phyloP scores from a whole-genome alignment of 192 early-diverging fungal genomes.

The Coemansia sp. region DNA sequence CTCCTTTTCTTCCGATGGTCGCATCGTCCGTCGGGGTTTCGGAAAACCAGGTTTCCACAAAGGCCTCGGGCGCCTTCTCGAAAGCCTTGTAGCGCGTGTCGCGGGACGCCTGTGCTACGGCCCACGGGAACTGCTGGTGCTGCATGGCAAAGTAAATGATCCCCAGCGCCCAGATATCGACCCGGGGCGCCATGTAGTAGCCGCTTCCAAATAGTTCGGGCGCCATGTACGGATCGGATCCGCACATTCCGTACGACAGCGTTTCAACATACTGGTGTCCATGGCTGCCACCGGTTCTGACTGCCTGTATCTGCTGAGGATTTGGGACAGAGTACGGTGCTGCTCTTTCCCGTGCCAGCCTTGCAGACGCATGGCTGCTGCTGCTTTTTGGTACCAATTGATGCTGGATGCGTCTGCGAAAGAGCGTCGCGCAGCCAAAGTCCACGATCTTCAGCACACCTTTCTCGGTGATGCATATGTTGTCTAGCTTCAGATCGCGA shows the following conservation, averaged over 20 bases:
- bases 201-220: constrained; percentile 70
- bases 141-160: constrained; percentile 78
- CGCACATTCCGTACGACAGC: constrained; percentile 67
- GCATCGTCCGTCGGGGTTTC: background rate
- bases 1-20: too few relatives aligned
- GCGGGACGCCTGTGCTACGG: constrained; percentile 42
- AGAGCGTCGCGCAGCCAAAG: constrained; percentile 67
- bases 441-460: constrained; percentile 81
- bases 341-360: constrained; percentile 12
- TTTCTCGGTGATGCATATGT: constrained; percentile 71
- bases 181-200: constrained; percentile 71
- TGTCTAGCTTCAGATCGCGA: constrained; percentile 93
- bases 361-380: background rate
- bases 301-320: background rate
- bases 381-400: constrained; percentile 4
- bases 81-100: constrained; percentile 31
- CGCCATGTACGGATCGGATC: constrained; percentile 94
- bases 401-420: constrained; percentile 31
- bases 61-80: constrained; percentile 7
- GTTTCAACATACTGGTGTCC: constrained; percentile 30
- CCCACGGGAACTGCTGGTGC: constrained; percentile 68
- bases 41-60: constrained; percentile 39
- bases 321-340: constrained; percentile 22
- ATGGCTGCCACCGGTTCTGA: background rate
- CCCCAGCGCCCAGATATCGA: constrained; percentile 87